Evolutionary conservation across 805 yeast species (phyloP).

Genomic region (Phaffomyces antillensis): DNA sequence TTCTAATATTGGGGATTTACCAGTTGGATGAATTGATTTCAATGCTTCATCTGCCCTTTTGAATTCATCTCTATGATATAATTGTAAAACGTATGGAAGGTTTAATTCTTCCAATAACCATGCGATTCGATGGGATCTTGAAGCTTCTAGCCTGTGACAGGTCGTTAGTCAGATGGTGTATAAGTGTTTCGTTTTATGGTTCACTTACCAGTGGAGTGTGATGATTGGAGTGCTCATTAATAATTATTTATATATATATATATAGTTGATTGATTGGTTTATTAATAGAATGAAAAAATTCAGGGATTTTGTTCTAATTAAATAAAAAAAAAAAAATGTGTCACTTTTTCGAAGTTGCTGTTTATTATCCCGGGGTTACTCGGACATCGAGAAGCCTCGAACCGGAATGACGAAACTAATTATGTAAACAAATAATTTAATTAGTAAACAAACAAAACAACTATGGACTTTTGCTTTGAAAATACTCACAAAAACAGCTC

Average conservation of each 20-base stretch:
- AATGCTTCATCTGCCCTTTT: constrained; percentile 45
- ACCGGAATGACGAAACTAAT: too few species aligned
- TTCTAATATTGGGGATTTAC: constrained; percentile 57
- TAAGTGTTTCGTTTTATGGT: neutral
- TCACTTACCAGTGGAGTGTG: constrained; percentile 19
- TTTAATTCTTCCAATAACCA: constrained; percentile 61
- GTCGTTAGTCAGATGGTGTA: neutral
- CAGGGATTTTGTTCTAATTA: neutral
- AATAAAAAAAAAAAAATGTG: neutral
- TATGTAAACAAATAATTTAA: too few species aligned
- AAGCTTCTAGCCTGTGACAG: constrained; percentile 23
- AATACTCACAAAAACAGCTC: too few species aligned
- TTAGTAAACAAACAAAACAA: too few species aligned
- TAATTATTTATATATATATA: too few species aligned
- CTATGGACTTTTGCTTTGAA: too few species aligned
- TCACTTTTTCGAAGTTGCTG: too few species aligned
- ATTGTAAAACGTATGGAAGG: constrained; percentile 46
- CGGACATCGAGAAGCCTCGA: too few species aligned
- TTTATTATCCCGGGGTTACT: too few species aligned
- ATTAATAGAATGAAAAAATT: too few species aligned
- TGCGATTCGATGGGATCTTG: constrained; percentile 53
- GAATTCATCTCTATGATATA: constrained; percentile 42
- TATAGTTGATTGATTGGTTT: too few species aligned
- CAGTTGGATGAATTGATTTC: constrained; percentile 50
- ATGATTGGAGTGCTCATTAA: neutral